Evolutionary conservation across 2,329 filamentous ascomycete species (phyloP), one percentile per base, ranked within the genome.

Genomic region (Sclerotinia borealis): DNA sequence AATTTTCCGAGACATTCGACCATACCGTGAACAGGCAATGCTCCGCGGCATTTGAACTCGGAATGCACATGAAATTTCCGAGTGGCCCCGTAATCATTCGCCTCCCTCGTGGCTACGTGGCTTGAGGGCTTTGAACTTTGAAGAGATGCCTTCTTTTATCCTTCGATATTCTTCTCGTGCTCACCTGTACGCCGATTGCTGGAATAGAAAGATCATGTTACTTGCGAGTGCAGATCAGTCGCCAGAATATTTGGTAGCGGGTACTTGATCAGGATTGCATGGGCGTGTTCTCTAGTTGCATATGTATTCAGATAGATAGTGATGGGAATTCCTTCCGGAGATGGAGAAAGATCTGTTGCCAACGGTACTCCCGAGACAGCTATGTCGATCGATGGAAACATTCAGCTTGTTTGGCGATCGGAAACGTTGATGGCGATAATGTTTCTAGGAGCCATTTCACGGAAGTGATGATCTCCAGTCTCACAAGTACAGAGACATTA

Each of bases 221-320:
- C 52, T 45, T 39, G 13, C 54, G 27, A 56, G n/a, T 34, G 39
- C 39, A 45, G n/a, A 56, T 56, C 54, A 45, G 39, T n/a, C 6
- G 27, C 27, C 19, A 34, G 39, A 56, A 34, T 17, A 10, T 10
- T 34, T 31, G 15, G 17, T 56, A 7, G 5, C 48, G 48, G 29
- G 8, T 19, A 13, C 10, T 11, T 50, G 43, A 27, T 27, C 27
- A 25, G 39, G n/a, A 47, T 34, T 49, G 15, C 54, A 45, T 39
- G 39, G 34, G 22, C 27, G 1, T 34, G 13, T 56, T 56, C 39
- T 56, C 54, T 56, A 56, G 54, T 45, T 56, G 54, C 54, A 56
- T 43, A 45, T 56, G 54, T 45, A 34, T 34, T 11, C 27, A 34
- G 54, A 45, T 56, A 25, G 17, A 56, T 27, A 11, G n/a, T 56